These are phyloP conservation scores for Gossypium anomalum DNA, from an alignment of 345 rosid species.

Conservation along the genomic window DNA sequence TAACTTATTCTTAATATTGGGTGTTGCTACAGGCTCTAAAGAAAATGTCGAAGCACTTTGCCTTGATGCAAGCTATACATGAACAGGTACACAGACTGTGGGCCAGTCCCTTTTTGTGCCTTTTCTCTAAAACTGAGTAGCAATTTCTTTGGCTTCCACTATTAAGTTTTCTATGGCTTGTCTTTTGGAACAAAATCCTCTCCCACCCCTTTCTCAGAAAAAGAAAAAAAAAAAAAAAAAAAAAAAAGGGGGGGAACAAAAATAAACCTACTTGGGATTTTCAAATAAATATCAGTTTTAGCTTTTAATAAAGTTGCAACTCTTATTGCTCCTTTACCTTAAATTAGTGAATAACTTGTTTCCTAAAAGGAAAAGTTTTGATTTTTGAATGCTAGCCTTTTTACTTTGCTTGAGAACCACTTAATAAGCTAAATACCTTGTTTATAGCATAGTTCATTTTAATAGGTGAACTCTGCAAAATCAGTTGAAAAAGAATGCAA, in stretches of 20 bases:
- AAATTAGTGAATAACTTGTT: neutral
- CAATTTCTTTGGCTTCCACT: neutral
- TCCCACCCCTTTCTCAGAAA: neutral
- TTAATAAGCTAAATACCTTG: neutral
- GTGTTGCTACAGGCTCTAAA: slow-evolving; percentile 47
- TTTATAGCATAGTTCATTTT: slow-evolving; percentile 15
- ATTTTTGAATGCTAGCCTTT: neutral
- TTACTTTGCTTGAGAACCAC: neutral
- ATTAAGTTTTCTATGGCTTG: neutral
- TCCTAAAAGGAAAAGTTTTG: neutral
- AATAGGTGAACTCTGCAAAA: slow-evolving; percentile 71
- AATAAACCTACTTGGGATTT: neutral
- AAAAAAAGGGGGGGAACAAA: too few species aligned
- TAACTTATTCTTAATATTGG: slow-evolving; percentile 17
- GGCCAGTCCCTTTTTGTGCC: neutral
- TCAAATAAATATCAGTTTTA: neutral
- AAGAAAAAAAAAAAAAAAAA: too few species aligned
- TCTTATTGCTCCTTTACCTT: neutral
- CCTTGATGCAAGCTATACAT: slow-evolving; percentile 62
- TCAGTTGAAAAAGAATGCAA: slow-evolving; percentile 72
- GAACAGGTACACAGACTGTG: slow-evolving; percentile 46
- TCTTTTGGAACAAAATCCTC: neutral
- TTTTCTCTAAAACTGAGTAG: slow-evolving; percentile 8
- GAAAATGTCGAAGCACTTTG: slow-evolving; percentile 72
- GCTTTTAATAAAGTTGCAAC: neutral